Percentiles rank a stretch among this genome's conserved stretches.
Evolutionary conservation across 108 stramenopile species (phyloP).

Genomic region (Pseudonitzschia multistriata): DNA sequence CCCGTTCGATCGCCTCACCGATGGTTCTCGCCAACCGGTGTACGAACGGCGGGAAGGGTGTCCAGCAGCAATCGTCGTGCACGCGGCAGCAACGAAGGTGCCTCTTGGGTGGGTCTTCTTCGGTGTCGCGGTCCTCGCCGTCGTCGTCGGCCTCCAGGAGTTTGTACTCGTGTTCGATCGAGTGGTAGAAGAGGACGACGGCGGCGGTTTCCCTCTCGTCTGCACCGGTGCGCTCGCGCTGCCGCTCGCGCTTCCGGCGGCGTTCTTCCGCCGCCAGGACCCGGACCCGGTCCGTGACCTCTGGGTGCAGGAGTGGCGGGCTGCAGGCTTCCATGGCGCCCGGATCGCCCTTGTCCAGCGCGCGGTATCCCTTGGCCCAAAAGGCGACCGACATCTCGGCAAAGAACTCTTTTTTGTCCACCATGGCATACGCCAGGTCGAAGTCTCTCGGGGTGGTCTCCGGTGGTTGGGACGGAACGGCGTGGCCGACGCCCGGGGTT

Average conservation of each 20-base stretch:
- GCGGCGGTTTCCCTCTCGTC: background rate
- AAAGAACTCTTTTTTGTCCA: conserved; percentile 84
- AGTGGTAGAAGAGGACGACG: no score
- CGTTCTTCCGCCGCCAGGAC: background rate
- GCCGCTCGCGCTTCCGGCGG: background rate
- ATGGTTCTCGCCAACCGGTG: background rate
- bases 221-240: background rate
- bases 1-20: background rate
- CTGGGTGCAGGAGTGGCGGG: conserved; percentile 68
- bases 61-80: background rate
- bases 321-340: conserved; percentile 47
- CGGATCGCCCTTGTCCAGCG: conserved; percentile 45
- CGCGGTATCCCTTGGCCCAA: conserved; percentile 57
- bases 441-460: background rate
- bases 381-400: conserved; percentile 82
- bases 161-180: background rate
- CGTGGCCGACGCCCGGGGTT: background rate
- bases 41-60: background rate
- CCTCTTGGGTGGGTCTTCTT: background rate
- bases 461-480: background rate
- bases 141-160: background rate
- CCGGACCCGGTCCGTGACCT: conserved; percentile 44
- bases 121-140: background rate
- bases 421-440: conserved; percentile 59
- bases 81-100: background rate